Conservation (phyloP, 2,329 filamentous ascomycete species). For the Coniochaeta prunicola region DNA sequence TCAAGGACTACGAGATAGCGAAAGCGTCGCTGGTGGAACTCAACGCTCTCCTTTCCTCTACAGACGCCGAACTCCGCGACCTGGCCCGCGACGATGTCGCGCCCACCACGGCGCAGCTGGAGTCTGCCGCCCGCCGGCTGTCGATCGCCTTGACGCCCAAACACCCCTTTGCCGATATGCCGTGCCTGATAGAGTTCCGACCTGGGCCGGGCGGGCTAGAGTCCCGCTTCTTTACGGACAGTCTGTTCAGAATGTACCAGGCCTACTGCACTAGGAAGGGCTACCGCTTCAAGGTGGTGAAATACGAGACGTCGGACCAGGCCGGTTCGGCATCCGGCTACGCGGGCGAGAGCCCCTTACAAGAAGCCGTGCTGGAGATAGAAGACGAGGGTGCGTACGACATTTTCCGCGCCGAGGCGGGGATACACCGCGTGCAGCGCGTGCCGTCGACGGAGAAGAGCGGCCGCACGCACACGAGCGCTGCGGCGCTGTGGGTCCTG, state of each 20-base stretch:
- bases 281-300: conserved; percentile 61
- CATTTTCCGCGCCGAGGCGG: conserved; percentile 75
- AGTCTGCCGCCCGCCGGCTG: conserved; percentile 57
- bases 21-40: conserved; percentile 48
- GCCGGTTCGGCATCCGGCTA: conserved; percentile 43
- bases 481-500: conserved; percentile 85
- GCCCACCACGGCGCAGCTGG: conserved; percentile 55
- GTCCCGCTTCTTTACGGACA: conserved; percentile 81
- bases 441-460: conserved; percentile 87
- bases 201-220: conserved; percentile 90
- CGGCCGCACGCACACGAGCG: conserved; percentile 88
- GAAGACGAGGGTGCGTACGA: conserved; percentile 73
- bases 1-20: conserved; percentile 51
- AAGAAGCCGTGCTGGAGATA: conserved; percentile 84
- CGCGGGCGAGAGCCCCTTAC: conserved; percentile 61
- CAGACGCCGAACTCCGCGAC: conserved; percentile 63
- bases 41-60: conserved; percentile 37
- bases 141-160: conserved; percentile 74
- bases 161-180: conserved; percentile 83
- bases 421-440: conserved; percentile 91
- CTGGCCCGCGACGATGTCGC: conserved; percentile 77
- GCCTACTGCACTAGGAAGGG: conserved; percentile 65
- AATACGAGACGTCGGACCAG: conserved; percentile 71
- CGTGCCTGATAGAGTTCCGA: conserved; percentile 85
- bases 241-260: conserved; percentile 86